Conservation (phyloP, 106 monocot genomes). For the Ottelia alismoides region DNA sequence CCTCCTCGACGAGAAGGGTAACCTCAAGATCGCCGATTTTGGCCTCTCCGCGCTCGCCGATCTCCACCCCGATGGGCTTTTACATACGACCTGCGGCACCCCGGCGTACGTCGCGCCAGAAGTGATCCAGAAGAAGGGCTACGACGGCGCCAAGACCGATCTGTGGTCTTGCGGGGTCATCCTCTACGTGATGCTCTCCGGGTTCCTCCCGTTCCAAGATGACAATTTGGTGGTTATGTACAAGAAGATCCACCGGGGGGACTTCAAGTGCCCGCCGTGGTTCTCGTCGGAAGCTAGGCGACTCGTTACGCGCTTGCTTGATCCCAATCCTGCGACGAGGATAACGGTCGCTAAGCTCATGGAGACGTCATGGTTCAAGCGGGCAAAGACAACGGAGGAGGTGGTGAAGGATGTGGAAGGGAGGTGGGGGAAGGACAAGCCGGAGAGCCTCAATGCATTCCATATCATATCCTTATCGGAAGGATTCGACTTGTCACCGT, state of each 20-base stretch:
- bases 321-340: conserved; percentile 45
- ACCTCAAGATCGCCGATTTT: too few species aligned
- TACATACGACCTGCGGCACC: too few species aligned
- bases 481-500: conserved; percentile 58
- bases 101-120: too few species aligned
- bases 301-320: conserved; percentile 41
- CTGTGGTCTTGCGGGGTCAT: too few species aligned
- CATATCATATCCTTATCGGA: conserved; percentile 68
- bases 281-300: conserved; percentile 59
- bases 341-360: conserved; percentile 47
- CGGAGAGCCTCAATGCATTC: conserved; percentile 55
- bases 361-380: conserved; percentile 49
- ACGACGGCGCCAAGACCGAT: too few species aligned
- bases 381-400: too few species aligned
- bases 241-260: conserved; percentile 52
- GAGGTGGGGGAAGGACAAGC: conserved; percentile 19
- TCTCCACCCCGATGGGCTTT: too few species aligned
- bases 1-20: conserved; percentile 38
- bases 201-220: too few species aligned
- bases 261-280: conserved; percentile 66
- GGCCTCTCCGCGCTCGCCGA: too few species aligned
- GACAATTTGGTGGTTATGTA: conserved; percentile 53
- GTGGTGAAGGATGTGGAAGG: neutral
- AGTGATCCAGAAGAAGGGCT: too few species aligned
- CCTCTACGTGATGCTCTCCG: too few species aligned